These are phyloP conservation scores for Perkinsela sp. DNA, from an alignment of 208 protist genomes.

Conservation along the genomic window DNA sequence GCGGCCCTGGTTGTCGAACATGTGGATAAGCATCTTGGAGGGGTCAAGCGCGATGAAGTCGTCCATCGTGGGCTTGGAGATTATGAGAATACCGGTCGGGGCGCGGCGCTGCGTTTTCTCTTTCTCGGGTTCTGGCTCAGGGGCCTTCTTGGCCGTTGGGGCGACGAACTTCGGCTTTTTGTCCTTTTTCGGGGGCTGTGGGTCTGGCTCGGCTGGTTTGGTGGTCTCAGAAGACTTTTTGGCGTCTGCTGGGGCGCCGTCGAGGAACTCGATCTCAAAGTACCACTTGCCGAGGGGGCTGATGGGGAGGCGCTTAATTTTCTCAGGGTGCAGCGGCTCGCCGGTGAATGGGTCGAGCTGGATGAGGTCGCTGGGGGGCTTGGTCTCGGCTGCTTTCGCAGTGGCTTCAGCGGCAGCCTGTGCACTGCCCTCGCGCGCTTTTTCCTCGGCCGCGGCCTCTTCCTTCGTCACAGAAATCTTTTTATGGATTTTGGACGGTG, in stretches of 20 bases:
- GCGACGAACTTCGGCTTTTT: not conserved
- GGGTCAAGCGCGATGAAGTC: not conserved
- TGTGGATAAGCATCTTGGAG: not conserved
- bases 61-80: not conserved
- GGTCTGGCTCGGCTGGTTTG: not conserved
- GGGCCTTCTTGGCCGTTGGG: not conserved
- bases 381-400: no score
- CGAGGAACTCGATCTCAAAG: not conserved
- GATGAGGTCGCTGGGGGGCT: no score
- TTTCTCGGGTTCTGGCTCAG: not conserved
- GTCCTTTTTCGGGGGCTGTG: not conserved
- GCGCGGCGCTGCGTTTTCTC: not conserved
- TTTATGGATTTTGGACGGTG: not conserved
- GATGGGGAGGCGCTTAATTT: slow-evolving; percentile 3
- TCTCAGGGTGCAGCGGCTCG: no score
- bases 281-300: not conserved
- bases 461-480: no score
- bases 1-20: not conserved
- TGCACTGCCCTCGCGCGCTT: no score
- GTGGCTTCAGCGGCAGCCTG: no score
- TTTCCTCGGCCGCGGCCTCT: no score
- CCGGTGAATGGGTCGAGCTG: no score
- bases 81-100: not conserved
- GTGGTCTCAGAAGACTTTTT: not conserved
- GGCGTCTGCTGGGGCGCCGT: not conserved